Percentiles rank a stretch among this genome's conserved stretches.
Evolutionary conservation across 192 early-diverging fungal genomes (phyloP).

Genomic region (Coemansia furcata): DNA sequence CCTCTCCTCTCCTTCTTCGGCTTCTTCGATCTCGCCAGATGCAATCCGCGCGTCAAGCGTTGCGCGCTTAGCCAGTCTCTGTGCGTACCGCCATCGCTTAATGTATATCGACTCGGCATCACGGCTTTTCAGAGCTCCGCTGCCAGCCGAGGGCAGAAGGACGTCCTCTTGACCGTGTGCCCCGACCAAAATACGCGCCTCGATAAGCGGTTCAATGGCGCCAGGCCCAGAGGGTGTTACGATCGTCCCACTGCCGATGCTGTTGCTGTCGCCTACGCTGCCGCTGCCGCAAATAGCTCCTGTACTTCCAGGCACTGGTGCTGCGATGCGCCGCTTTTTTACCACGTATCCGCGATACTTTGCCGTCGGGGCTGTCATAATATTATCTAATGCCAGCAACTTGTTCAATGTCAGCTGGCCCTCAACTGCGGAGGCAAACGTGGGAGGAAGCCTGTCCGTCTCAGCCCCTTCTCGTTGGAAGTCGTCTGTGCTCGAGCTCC

Average conservation of each 20-base stretch:
- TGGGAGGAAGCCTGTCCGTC: background rate
- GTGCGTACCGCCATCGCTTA: constrained; percentile 45
- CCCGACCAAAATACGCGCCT: constrained; percentile 31
- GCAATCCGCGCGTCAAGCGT: constrained; percentile 30
- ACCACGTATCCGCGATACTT: constrained; percentile 50
- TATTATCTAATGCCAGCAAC: constrained; percentile 28
- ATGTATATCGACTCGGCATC: constrained; percentile 40
- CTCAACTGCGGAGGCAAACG: background rate
- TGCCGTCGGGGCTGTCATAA: constrained; percentile 9
- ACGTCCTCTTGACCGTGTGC: constrained; percentile 41
- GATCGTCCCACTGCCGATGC: constrained; percentile 4
- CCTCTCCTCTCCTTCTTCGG: constrained; percentile 49
- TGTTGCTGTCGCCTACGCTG: background rate
- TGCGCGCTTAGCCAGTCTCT: constrained; percentile 31
- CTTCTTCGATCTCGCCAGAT: constrained; percentile 45
- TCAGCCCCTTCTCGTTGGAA: background rate
- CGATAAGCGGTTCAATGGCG: constrained; percentile 30
- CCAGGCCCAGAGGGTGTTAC: constrained; percentile 31
- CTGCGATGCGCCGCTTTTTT: constrained; percentile 31
- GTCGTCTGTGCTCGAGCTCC: background rate
- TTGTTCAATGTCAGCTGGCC: constrained; percentile 15
- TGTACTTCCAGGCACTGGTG: background rate
- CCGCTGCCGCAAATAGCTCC: background rate
- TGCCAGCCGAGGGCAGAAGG: constrained; percentile 4
- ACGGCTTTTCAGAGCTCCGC: constrained; percentile 16